These are phyloP conservation scores for Sanghuangporus baumii DNA, from an alignment of 1,284 basidiomycete species.

Conservation along the genomic window DNA sequence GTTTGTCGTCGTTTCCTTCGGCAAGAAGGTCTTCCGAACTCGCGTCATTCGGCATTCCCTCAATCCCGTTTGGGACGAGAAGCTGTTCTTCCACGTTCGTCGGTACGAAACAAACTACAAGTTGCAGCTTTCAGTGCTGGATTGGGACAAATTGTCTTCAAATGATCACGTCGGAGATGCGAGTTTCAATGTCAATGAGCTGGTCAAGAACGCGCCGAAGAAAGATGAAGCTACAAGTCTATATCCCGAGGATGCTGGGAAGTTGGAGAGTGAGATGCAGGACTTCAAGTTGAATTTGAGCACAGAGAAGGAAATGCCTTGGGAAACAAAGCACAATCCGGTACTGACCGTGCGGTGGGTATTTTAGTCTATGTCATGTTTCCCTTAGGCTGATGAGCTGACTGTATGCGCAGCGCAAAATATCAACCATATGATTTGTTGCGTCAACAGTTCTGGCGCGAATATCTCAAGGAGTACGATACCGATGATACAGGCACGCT, in stretches of 20 bases:
- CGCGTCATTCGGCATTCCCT: slow-evolving; percentile 85
- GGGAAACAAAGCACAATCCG: slow-evolving; percentile 64
- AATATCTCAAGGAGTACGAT: slow-evolving; percentile 89
- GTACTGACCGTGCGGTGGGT: slow-evolving; percentile 57
- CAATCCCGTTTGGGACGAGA: slow-evolving; percentile 94
- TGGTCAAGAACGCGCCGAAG: slow-evolving; percentile 70
- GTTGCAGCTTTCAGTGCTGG: slow-evolving; percentile 78
- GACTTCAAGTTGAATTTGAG: slow-evolving; percentile 56
- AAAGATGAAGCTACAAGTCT: slow-evolving; percentile 69
- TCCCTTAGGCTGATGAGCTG: not conserved
- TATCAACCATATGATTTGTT: slow-evolving; percentile 93
- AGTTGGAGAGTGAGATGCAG: slow-evolving; percentile 54
- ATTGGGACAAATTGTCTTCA: slow-evolving; percentile 91
- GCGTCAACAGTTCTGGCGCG: slow-evolving; percentile 88
- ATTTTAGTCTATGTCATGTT: slow-evolving; percentile 20
- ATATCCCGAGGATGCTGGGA: slow-evolving; percentile 52
- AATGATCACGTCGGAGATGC: slow-evolving; percentile 86
- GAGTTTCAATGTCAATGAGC: slow-evolving; percentile 61
- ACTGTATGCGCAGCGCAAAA: slow-evolving; percentile 60
- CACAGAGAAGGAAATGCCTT: slow-evolving; percentile 49
- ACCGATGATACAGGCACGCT: slow-evolving; percentile 77
- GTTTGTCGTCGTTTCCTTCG: slow-evolving; percentile 93
- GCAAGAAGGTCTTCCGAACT: slow-evolving; percentile 95
- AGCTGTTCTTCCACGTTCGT: slow-evolving; percentile 92
- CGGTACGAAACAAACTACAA: slow-evolving; percentile 78